A percentile compares a stretch with the other conserved stretches of the same genome.
phyloP scores from a whole-genome alignment of 108 stramenopile species.

The Nitzschia putrida region DNA sequence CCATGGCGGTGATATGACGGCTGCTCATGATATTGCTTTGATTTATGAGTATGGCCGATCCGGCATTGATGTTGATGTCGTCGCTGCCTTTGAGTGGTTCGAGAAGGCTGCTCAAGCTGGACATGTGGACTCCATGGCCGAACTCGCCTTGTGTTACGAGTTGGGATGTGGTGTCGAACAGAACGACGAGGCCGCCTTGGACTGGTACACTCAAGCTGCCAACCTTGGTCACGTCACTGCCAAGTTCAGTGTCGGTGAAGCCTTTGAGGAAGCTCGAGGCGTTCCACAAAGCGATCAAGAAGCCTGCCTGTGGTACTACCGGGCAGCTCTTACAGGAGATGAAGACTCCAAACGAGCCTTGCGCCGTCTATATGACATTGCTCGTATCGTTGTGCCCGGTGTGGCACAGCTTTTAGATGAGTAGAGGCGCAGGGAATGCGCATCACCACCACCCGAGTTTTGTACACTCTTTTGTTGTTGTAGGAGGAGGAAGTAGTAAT shows the following conservation, averaged over 20 bases:
- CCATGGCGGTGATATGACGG: slow-evolving; percentile 55
- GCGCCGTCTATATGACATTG: slow-evolving; percentile 78
- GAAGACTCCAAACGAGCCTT: slow-evolving; percentile 72
- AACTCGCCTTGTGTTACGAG: slow-evolving; percentile 83
- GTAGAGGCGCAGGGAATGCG: slow-evolving; percentile 83
- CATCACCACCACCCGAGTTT: slow-evolving; percentile 13
- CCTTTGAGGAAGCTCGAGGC: slow-evolving; percentile 81
- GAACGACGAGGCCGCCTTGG: slow-evolving; percentile 71
- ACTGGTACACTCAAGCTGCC: slow-evolving; percentile 89
- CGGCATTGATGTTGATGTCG: slow-evolving; percentile 71
- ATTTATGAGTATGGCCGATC: slow-evolving; percentile 77
- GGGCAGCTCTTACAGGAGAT: slow-evolving; percentile 78
- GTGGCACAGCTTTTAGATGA: slow-evolving; percentile 63
- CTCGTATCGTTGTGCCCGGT: slow-evolving; percentile 81
- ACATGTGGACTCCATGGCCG: slow-evolving; percentile 83
- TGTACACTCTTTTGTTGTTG: too few species aligned
- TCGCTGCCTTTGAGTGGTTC: slow-evolving; percentile 82
- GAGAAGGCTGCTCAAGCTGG: slow-evolving; percentile 66
- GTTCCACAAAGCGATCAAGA: slow-evolving; percentile 81
- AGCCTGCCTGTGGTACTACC: slow-evolving; percentile 87
- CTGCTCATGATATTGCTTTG: slow-evolving; percentile 74
- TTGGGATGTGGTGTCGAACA: slow-evolving; percentile 82
- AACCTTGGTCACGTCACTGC: slow-evolving; percentile 63
- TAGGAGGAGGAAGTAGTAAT: too few species aligned
- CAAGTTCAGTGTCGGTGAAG: slow-evolving; percentile 82